phyloP scores from a whole-genome alignment of 257 asterid genomes.

The Linderniella brevidens region DNA sequence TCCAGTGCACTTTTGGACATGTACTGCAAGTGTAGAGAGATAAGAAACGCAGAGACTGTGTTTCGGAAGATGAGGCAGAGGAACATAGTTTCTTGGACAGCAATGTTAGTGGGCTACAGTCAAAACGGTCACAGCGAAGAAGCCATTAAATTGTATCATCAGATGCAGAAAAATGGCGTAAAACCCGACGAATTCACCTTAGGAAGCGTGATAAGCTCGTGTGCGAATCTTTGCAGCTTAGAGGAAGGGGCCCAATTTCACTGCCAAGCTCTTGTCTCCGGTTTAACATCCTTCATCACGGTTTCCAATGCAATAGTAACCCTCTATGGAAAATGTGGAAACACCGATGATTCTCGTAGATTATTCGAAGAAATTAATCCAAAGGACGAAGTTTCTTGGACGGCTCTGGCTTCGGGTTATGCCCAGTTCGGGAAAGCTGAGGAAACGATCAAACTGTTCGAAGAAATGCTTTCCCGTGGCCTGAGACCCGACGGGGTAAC shows the following conservation, averaged over 20 bases:
- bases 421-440: slow-evolving; percentile 74
- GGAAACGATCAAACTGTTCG: slow-evolving; percentile 56
- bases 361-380: slow-evolving; percentile 41
- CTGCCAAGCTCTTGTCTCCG: slow-evolving; percentile 49
- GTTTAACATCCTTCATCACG: slow-evolving; percentile 45
- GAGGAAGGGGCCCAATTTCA: slow-evolving; percentile 95
- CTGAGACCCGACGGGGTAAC: slow-evolving; percentile 63
- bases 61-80: slow-evolving; percentile 41
- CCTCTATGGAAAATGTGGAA: slow-evolving; percentile 75
- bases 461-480: slow-evolving; percentile 51
- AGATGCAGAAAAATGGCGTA: slow-evolving; percentile 57
- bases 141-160: slow-evolving; percentile 48
- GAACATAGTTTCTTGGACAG: slow-evolving; percentile 86
- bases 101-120: slow-evolving; percentile 89
- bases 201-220: slow-evolving; percentile 87
- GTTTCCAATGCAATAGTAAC: slow-evolving; percentile 84
- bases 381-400: slow-evolving; percentile 81
- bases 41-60: slow-evolving; percentile 48
- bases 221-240: slow-evolving; percentile 80
- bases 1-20: slow-evolving; percentile 84
- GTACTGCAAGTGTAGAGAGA: slow-evolving; percentile 67
- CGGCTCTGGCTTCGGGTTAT: slow-evolving; percentile 72
- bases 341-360: slow-evolving; percentile 43
- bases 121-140: slow-evolving; percentile 83
- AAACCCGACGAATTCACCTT: slow-evolving; percentile 56